Base-by-base conservation (phyloP, 2,329 filamentous ascomycete species). In the Amauroascus niger region DNA sequence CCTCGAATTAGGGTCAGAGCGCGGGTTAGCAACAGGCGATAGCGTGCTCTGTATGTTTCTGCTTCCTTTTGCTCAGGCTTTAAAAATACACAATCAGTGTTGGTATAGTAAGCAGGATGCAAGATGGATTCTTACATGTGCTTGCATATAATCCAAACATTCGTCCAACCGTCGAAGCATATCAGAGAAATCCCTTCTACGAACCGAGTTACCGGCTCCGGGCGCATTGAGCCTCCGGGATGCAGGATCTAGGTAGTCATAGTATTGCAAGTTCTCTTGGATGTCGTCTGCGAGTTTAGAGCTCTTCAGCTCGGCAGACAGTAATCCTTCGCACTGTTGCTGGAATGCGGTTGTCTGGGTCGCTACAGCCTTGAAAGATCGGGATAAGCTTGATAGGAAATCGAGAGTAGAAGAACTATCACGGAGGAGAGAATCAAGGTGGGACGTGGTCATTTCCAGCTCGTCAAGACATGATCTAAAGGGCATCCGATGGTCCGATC, bases 281-380 rank as follows among this genome's bases (percentile, higher is more conserved):
- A 98, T 85, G 55, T 89, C 84, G 60, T 94, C 82, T 2, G 89
- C 88, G 40, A 98, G 78, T 59, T 78, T 79, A 57, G 87, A 83
- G 39, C 96, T 77, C 22, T 87, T 82, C 62, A 79, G 81, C 71
- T 97, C 89, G 62, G 95, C 90, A 1, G 80, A 76, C 28, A 97
- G 74, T 1, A 98, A 77, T 54, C 88, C 86, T 65, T 96, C 88
- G 70, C 93, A 98, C 69, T 95, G 89, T 45, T 85, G 82, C 66
- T 90, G 87, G 73, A 98, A 97, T 13, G 86, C 84, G n/a, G 86
- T 87, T 0, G 93, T 98, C 71, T 97, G 91, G 8, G 80, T 76
- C 63, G 96, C 89, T 47, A 98, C 91, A 0, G 84, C 77, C 60
- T 84, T 83, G 73, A 98, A 98, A 4, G 90, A 91, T 62, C 84